Evolutionary conservation across 108 stramenopile species (phyloP).

Genomic region (Licmophora abbreviata): DNA sequence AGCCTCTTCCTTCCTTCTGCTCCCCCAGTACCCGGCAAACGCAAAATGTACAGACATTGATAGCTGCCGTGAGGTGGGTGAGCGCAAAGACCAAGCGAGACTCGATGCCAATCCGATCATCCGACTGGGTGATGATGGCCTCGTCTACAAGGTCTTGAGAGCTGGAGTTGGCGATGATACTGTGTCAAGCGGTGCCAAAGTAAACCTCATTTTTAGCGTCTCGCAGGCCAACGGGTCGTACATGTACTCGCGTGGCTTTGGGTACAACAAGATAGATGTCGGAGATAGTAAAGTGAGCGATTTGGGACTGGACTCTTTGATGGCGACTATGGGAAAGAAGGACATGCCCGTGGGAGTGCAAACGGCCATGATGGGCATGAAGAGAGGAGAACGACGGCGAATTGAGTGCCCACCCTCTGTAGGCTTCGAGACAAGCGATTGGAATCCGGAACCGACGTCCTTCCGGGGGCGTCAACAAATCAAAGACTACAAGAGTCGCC

Average conservation of each 20-base stretch:
- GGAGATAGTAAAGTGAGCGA: conserved; percentile 21
- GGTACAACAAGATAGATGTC: conserved; percentile 37
- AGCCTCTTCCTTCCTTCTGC: no score
- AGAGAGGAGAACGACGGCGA: conserved; percentile 33
- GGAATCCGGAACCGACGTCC: conserved; percentile 38
- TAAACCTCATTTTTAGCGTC: conserved; percentile 28
- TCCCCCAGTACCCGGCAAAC: no score
- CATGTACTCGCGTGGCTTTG: conserved; percentile 43
- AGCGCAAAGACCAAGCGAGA: conserved; percentile 29
- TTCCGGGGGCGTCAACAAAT: conserved; percentile 25
- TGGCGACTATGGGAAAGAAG: conserved; percentile 21
- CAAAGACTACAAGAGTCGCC: conserved; percentile 25
- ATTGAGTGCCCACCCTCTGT: conserved; percentile 38
- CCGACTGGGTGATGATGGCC: conserved; percentile 17
- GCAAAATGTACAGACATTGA: conserved; percentile 60
- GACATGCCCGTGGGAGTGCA: conserved; percentile 45
- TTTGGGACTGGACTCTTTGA: conserved; percentile 27
- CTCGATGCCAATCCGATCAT: conserved; percentile 34
- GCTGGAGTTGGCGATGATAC: conserved; percentile 10
- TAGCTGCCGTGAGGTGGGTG: conserved; percentile 47
- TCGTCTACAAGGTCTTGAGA: conserved; percentile 32
- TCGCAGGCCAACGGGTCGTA: conserved; percentile 19
- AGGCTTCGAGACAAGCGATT: conserved; percentile 42
- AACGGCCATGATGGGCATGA: conserved; percentile 43
- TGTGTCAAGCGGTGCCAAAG: conserved; percentile 18